phyloP scores from a whole-genome alignment of 2,329 filamentous ascomycete genomes.

The Paraphaeosphaeria minitans region DNA sequence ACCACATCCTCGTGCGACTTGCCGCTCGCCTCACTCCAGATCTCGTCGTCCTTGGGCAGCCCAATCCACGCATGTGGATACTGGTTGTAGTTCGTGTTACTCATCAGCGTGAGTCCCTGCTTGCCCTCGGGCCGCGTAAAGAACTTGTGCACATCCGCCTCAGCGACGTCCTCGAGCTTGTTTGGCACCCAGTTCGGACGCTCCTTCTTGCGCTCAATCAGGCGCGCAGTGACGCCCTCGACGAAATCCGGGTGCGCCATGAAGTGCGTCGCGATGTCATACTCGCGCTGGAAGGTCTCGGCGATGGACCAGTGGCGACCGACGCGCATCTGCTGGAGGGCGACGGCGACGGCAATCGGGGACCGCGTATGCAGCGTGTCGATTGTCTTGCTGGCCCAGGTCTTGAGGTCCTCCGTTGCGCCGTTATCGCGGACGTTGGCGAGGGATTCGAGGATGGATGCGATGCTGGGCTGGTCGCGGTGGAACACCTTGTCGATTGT shows the following conservation, averaged over 20 bases:
- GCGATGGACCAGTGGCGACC: conserved; percentile 78
- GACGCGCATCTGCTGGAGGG: conserved; percentile 79
- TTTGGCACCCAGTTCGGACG: conserved; percentile 78
- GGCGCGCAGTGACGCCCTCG: conserved; percentile 82
- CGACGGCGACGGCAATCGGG: conserved; percentile 84
- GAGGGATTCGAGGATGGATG: conserved; percentile 73
- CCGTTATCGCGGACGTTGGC: conserved; percentile 50
- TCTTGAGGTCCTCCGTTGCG: conserved; percentile 54
- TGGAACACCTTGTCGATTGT: conserved; percentile 75
- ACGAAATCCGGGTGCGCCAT: conserved; percentile 92
- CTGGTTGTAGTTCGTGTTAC: conserved; percentile 64
- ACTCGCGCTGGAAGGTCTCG: conserved; percentile 84
- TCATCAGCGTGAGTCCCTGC: conserved; percentile 65
- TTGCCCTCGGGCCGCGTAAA: conserved; percentile 53
- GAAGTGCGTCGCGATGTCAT: conserved; percentile 82
- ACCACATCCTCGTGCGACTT: conserved; percentile 46
- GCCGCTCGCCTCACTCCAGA: conserved; percentile 51
- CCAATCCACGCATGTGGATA: conserved; percentile 77
- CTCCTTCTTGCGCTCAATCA: conserved; percentile 71
- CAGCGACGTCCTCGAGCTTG: conserved; percentile 69
- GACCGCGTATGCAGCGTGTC: conserved; percentile 77
- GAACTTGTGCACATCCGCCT: conserved; percentile 68
- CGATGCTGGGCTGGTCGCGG: conserved; percentile 62
- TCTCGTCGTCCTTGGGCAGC: conserved; percentile 73
- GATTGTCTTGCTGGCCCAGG: conserved; percentile 81